Conservation (phyloP, 1,284 basidiomycete species). For the Vanrija sp. region DNA sequence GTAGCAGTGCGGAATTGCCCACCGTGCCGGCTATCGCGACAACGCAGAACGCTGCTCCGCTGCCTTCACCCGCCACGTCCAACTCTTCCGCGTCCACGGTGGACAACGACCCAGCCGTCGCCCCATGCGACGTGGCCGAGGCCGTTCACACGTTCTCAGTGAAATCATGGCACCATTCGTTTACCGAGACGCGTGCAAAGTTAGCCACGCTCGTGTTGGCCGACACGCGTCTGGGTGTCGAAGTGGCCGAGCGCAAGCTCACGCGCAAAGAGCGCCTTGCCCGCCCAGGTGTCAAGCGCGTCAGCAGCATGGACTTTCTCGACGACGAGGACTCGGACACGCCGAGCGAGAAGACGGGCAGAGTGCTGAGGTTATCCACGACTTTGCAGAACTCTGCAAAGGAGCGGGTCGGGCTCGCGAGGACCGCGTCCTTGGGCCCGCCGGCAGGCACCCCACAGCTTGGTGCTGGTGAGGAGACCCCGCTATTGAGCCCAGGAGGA, state of each 20-base stretch:
- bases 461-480: not conserved
- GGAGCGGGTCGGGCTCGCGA: constrained; percentile 12
- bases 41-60: not conserved
- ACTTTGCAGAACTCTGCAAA: constrained; percentile 34
- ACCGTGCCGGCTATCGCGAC: no score
- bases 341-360: constrained; percentile 17
- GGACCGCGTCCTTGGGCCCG: constrained; percentile 15
- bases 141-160: no score
- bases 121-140: no score
- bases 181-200: constrained; percentile 38
- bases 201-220: constrained; percentile 38
- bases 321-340: constrained; percentile 15
- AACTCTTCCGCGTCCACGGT: no score
- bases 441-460: not conserved
- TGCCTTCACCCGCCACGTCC: no score
- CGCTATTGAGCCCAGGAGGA: not conserved
- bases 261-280: constrained; percentile 25
- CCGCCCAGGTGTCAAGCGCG: constrained; percentile 31
- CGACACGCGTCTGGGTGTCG: constrained; percentile 32
- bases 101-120: no score
- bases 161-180: constrained; percentile 34
- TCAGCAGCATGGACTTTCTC: constrained; percentile 40
- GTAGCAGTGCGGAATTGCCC: no score
- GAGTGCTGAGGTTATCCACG: constrained; percentile 35
- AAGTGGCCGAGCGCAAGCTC: constrained; percentile 23